Evolutionary conservation across 805 yeast species (phyloP), one percentile per base, ranked within the genome.

Genomic region (Kluyveromyces wickerhamii): DNA sequence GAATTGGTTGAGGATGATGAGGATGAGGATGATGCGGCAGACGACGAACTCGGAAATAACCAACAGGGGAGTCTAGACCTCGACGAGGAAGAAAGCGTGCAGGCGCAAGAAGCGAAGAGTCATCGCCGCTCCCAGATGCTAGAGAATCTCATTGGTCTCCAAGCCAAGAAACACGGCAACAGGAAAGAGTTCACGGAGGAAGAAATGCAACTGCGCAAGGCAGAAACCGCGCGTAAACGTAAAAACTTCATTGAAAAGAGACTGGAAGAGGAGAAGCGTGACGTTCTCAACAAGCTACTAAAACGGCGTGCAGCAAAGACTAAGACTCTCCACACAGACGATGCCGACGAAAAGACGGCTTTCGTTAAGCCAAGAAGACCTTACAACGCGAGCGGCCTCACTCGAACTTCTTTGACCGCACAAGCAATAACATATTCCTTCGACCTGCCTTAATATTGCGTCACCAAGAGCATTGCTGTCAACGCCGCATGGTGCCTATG

Each of bases 241-340:
- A 83, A 82, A 56, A 88, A 89, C 52, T 71, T 86, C 48, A 77
- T 79, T 45, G 87, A 79, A 49, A 79, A 80, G 60, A 76, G 80
- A 43, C 62, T 85, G 26, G 96, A 88, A 51, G 96, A 85, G 56
- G 97, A 92, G 58, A 92, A 92, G 54, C 74, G 79, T 51, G 96
- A 89, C 44, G 88, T 96, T 0, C 68, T 89, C 44, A 89, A 89
- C 56, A 85, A 84, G 55, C 64, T 89, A 43, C 65, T 89, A 43
- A 79, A 84, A 59, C 77, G 88, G 57, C 71, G 95, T 43, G 95
- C 96, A 1, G 76, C 74, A 31, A 81, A 81, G 52, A 72, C 76
- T 1, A 65, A 81, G 44, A 36, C 25, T n/a, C 17, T 13, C 23
- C 21, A 22, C 5, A 21, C 24, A 8, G 33, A 34, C 7, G 14